These are phyloP conservation scores for Diutina mesorugosa DNA, from an alignment of 1,139 yeast genomes.

Conservation along the genomic window DNA sequence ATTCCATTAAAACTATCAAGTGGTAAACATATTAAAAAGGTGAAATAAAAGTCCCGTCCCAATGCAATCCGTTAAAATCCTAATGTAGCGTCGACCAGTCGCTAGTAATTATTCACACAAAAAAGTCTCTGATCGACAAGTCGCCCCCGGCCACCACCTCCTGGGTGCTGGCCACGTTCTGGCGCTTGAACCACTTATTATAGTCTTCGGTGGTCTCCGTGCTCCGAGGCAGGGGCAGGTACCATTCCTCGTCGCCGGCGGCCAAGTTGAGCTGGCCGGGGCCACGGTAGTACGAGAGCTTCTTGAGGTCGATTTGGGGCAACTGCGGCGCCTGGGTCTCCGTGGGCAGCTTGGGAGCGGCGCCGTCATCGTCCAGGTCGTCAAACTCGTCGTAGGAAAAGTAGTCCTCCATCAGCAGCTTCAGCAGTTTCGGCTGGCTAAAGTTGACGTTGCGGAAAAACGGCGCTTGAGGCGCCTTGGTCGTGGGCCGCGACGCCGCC, in stretches of 20 bases:
- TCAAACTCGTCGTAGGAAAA: neutral
- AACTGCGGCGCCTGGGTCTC: neutral
- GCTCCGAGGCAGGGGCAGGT: neutral
- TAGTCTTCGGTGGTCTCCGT: neutral
- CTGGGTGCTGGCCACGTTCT: neutral
- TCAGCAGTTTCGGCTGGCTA: neutral
- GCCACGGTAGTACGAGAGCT: neutral
- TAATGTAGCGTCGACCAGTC: neutral
- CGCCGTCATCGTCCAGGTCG: conserved; percentile 1
- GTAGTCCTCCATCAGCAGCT: conserved; percentile 2
- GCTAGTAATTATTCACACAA: neutral
- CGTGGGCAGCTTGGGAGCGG: neutral
- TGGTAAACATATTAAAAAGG: neutral
- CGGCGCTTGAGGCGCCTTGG: neutral
- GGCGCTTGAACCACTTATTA: conserved; percentile 1
- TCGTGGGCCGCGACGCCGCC: neutral
- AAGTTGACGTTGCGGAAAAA: conserved; percentile 1
- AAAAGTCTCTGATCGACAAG: neutral
- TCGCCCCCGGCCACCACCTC: conserved; percentile 1
- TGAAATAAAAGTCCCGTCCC: neutral
- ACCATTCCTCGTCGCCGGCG: neutral
- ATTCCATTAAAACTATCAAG: neutral
- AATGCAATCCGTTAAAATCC: neutral
- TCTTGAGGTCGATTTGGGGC: neutral
- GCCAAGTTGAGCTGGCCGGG: neutral